These are phyloP conservation scores for Tephrocybe sp. DNA, from an alignment of 768 basidiomycete genomes.

Conservation along the genomic window DNA sequence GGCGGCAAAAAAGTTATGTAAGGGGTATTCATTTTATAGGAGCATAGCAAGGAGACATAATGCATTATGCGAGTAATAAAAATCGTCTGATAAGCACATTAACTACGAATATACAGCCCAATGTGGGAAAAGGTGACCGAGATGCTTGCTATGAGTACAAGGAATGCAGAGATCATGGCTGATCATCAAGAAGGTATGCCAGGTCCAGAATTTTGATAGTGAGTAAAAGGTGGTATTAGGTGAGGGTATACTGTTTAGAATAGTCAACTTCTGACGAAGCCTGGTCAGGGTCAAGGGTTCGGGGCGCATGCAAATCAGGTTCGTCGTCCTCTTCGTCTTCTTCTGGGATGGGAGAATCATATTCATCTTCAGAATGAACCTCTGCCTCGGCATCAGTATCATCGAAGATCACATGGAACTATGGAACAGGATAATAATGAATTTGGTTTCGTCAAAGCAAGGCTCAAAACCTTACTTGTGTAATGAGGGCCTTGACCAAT, in stretches of 20 bases:
- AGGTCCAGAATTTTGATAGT: slow-evolving; percentile 5
- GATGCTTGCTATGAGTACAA: slow-evolving; percentile 13
- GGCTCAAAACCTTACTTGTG: slow-evolving; percentile 53
- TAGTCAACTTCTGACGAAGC: slow-evolving; percentile 12
- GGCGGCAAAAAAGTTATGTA: slow-evolving; percentile 1
- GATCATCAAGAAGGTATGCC: slow-evolving; percentile 9
- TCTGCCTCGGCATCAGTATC: slow-evolving; percentile 63
- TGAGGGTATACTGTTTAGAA: slow-evolving; percentile 17
- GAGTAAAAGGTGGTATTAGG: slow-evolving; percentile 15
- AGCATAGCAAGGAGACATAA: slow-evolving; percentile 12
- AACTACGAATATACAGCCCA: slow-evolving; percentile 15
- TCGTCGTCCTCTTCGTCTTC: slow-evolving; percentile 58
- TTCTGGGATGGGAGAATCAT: slow-evolving; percentile 64
- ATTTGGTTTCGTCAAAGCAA: background rate
- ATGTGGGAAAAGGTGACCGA: slow-evolving; percentile 1
- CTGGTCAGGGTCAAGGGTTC: slow-evolving; percentile 15
- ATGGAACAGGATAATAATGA: slow-evolving; percentile 8
- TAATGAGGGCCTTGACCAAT: slow-evolving; percentile 73
- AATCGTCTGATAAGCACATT: slow-evolving; percentile 17
- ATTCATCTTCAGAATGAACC: slow-evolving; percentile 59
- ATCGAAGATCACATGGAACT: slow-evolving; percentile 74
- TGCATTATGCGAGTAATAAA: slow-evolving; percentile 10
- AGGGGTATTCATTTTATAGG: slow-evolving; percentile 13
- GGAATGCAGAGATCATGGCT: slow-evolving; percentile 10
- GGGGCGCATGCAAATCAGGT: slow-evolving; percentile 13